A percentile compares a stretch with the other conserved stretches of the same genome.
These are phyloP conservation scores for Cardamine resedifolia DNA, from an alignment of 345 rosid species.

Conservation along the genomic window DNA sequence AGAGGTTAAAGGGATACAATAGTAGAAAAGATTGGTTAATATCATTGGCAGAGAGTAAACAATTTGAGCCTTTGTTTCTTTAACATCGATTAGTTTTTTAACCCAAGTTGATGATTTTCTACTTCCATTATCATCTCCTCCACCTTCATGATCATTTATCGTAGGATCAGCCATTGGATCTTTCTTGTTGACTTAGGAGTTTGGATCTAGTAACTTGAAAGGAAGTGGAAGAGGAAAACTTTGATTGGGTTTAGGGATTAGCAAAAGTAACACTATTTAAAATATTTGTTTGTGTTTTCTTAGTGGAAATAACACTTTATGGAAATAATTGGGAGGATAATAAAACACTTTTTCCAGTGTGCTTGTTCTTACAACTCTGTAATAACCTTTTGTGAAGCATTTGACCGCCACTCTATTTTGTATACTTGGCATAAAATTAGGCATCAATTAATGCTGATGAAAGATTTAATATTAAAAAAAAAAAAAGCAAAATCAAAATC, in stretches of 20 bases:
- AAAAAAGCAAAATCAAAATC: too few species aligned
- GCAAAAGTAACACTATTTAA: too few species aligned
- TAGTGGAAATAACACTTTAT: neutral
- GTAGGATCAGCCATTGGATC: conserved; percentile 21
- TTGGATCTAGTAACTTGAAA: too few species aligned
- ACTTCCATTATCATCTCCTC: conserved; percentile 10
- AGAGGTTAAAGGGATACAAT: conserved; percentile 57
- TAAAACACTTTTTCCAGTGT: neutral
- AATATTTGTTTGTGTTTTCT: neutral
- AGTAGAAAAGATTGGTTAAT: conserved; percentile 56
- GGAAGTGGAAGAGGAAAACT: neutral
- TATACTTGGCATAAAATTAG: neutral
- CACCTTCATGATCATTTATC: neutral
- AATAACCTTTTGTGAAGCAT: neutral
- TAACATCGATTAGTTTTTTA: conserved; percentile 44
- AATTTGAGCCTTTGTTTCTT: conserved; percentile 60
- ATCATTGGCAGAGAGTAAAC: conserved; percentile 69
- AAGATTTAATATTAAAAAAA: too few species aligned
- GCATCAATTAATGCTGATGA: neutral
- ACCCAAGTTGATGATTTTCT: conserved; percentile 31
- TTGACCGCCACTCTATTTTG: neutral
- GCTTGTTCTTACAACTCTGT: neutral
- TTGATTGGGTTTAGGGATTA: too few species aligned
- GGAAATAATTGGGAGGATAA: neutral
- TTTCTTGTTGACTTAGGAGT: conserved; percentile 21